Percentiles rank a stretch among this genome's conserved stretches.
phyloP scores from a whole-genome alignment of 2,329 filamentous ascomycete genomes.

The Penicillium crustosum region DNA sequence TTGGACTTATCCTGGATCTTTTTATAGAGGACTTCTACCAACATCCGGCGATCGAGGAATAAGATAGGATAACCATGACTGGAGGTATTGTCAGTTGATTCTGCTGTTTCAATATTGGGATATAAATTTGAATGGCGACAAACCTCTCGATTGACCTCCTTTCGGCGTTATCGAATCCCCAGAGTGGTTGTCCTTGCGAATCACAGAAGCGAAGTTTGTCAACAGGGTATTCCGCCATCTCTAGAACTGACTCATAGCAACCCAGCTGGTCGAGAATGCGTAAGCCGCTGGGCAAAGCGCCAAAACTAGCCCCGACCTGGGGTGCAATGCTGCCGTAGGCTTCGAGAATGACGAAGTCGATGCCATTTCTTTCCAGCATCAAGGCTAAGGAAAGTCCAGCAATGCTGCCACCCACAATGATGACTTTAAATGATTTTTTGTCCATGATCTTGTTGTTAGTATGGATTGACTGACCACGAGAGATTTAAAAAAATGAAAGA shows the following conservation, averaged over 20 bases:
- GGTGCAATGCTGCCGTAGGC: conserved; percentile 44
- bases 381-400: conserved; percentile 49
- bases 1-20: conserved; percentile 25
- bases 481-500: not conserved
- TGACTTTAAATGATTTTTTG: conserved; percentile 28
- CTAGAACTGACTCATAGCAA: conserved; percentile 29
- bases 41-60: conserved; percentile 27
- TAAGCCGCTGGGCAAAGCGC: conserved; percentile 45
- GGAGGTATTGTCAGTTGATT: not conserved
- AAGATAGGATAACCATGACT: conserved; percentile 25
- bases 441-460: not conserved
- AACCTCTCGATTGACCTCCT: not conserved
- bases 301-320: conserved; percentile 50
- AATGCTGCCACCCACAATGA: conserved; percentile 52
- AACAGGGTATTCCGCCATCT: conserved; percentile 10
- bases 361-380: conserved; percentile 45
- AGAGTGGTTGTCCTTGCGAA: conserved; percentile 4
- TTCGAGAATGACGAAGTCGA: conserved; percentile 52
- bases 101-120: not conserved
- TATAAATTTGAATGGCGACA: not conserved
- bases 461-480: not conserved
- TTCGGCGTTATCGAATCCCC: conserved; percentile 4
- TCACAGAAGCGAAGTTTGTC: conserved; percentile 11
- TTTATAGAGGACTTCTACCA: conserved; percentile 27
- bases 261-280: conserved; percentile 54